Evolutionary conservation across 2,329 filamentous ascomycete genomes (phyloP).

Genomic region (Colletotrichum nymphaeae): DNA sequence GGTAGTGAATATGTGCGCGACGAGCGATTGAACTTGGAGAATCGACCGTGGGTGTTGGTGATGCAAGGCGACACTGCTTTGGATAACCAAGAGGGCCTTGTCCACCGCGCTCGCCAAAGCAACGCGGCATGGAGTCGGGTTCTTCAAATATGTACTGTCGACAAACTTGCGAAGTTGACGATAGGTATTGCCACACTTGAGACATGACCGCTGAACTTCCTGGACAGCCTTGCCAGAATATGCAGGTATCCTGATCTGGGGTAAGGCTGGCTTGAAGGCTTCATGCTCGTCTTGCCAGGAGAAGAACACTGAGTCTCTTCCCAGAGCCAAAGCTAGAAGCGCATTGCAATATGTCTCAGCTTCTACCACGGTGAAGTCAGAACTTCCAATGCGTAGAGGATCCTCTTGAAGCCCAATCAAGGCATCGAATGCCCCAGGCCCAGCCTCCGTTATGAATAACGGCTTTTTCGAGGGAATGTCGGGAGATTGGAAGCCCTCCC

Average conservation of each 20-base stretch:
- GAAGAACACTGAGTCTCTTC: slow-evolving; percentile 79
- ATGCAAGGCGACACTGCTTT: slow-evolving; percentile 59
- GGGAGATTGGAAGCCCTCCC: slow-evolving; percentile 72
- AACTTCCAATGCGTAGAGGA: slow-evolving; percentile 51
- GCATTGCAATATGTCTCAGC: slow-evolving; percentile 63
- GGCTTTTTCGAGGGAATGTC: slow-evolving; percentile 53
- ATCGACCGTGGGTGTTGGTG: slow-evolving; percentile 58
- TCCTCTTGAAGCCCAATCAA: slow-evolving; percentile 58
- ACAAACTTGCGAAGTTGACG: slow-evolving; percentile 60
- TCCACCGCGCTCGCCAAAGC: slow-evolving; percentile 64
- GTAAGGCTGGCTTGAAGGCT: slow-evolving; percentile 62
- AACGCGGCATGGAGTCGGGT: slow-evolving; percentile 58
- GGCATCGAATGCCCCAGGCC: slow-evolving; percentile 74
- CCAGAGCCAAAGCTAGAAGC: slow-evolving; percentile 74
- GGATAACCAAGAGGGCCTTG: slow-evolving; percentile 60
- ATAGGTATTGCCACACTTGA: slow-evolving; percentile 59
- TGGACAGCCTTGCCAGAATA: slow-evolving; percentile 63
- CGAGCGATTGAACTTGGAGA: slow-evolving; percentile 63
- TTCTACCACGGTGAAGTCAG: slow-evolving; percentile 57
- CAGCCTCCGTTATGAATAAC: slow-evolving; percentile 76
- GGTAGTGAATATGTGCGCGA: slow-evolving; percentile 59
- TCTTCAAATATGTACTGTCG: slow-evolving; percentile 56
- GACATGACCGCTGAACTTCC: slow-evolving; percentile 58
- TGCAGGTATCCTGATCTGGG: slow-evolving; percentile 64
- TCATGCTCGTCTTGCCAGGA: slow-evolving; percentile 63